phyloP scores from a whole-genome alignment of 2,329 filamentous ascomycete genomes.

The Arthrinium phaeospermum region DNA sequence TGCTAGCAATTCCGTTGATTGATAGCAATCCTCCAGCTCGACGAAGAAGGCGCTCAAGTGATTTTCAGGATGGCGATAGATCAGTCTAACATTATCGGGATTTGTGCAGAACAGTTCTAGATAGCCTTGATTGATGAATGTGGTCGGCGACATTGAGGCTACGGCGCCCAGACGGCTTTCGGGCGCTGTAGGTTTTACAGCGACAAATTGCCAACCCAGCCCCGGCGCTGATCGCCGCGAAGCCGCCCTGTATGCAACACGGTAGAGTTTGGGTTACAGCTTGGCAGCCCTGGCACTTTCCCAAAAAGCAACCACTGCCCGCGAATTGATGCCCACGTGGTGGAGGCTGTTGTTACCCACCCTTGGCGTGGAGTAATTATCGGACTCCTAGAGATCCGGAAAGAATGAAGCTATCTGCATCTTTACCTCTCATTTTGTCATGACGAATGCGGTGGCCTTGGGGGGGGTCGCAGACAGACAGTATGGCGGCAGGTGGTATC shows the following conservation, averaged over 20 bases:
- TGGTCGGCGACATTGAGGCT: neutral
- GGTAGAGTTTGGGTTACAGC: neutral
- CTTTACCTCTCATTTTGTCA: neutral
- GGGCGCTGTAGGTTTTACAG: neutral
- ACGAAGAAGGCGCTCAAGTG: too few species aligned
- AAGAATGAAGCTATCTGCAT: neutral
- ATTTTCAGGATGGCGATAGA: too few species aligned
- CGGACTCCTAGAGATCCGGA: neutral
- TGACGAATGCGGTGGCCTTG: neutral
- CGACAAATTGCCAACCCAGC: neutral
- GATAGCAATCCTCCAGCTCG: too few species aligned
- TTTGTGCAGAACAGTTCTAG: neutral
- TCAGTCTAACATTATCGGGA: neutral
- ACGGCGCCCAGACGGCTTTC: neutral
- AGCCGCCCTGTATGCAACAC: neutral
- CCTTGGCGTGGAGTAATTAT: neutral
- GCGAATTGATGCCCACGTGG: neutral
- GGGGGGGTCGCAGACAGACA: neutral
- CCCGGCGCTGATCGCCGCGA: neutral
- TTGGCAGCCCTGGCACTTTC: neutral
- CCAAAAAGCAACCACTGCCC: neutral
- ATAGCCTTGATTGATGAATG: too few species aligned
- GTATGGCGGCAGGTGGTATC: neutral
- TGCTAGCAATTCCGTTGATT: too few species aligned
- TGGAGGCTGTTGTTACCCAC: neutral